A percentile compares a stretch with the other conserved stretches of the same genome.
Conservation (phyloP, 2,329 filamentous ascomycete species). For the Plenodomus lindquistii region DNA sequence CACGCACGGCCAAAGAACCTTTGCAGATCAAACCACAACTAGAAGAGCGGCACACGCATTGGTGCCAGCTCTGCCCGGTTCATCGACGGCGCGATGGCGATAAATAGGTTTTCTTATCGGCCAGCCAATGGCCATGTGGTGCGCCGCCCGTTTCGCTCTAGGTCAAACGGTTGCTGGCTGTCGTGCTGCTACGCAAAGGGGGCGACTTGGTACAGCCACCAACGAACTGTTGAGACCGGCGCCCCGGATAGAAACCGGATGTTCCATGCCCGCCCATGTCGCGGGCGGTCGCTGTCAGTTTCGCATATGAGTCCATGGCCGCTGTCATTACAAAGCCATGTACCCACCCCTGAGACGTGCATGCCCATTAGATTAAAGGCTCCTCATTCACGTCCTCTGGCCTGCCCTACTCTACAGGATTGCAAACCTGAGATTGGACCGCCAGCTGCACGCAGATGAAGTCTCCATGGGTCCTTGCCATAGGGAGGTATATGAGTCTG, state of each 20-base stretch:
- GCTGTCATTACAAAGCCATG: constrained; percentile 8
- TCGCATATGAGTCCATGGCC: constrained; percentile 1
- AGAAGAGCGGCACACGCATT: constrained; percentile 23
- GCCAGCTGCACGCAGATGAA: constrained; percentile 8
- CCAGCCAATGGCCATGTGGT: constrained; percentile 28
- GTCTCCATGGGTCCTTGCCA: constrained; percentile 13
- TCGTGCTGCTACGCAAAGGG: constrained; percentile 24
- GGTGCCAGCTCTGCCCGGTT: constrained; percentile 20
- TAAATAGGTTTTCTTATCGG: constrained; percentile 20
- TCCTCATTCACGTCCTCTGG: not conserved
- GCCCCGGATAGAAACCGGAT: constrained; percentile 17
- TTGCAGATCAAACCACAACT: constrained; percentile 37
- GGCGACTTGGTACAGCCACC: constrained; percentile 25
- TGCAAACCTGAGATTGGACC: constrained; percentile 14
- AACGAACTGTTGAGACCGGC: constrained; percentile 29
- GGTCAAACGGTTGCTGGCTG: constrained; percentile 22
- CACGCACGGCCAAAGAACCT: constrained; percentile 15
- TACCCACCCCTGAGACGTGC: constrained; percentile 25
- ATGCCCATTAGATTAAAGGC: constrained; percentile 4
- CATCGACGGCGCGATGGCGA: constrained; percentile 28
- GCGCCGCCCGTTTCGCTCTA: constrained; percentile 27
- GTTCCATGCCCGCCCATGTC: constrained; percentile 12
- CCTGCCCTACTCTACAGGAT: no score
- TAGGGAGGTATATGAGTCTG: constrained; percentile 24
- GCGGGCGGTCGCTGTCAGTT: constrained; percentile 10